These are phyloP conservation scores for Aspergillus tanneri DNA, from an alignment of 2,329 filamentous ascomycete genomes.

Conservation along the genomic window DNA sequence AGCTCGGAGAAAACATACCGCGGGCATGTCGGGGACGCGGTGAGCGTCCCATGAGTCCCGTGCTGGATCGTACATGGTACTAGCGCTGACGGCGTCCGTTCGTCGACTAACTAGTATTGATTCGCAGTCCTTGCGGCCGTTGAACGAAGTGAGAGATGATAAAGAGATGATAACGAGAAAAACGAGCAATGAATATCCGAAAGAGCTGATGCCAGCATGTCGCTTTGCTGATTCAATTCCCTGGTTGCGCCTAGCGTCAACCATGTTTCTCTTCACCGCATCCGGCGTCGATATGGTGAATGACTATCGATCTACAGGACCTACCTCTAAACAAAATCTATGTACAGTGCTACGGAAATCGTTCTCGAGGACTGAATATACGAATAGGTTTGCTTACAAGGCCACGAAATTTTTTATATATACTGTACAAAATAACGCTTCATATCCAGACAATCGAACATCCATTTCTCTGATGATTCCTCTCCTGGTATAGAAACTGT, in stretches of 20 bases:
- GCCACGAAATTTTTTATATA: too few species aligned
- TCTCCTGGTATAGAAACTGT: not conserved
- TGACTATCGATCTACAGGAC: too few species aligned
- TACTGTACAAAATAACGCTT: too few species aligned
- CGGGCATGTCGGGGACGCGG: slow-evolving; percentile 1
- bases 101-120: slow-evolving; percentile 4
- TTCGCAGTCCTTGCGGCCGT: too few species aligned
- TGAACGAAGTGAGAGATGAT: slow-evolving; percentile 1
- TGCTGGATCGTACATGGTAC: slow-evolving; percentile 26
- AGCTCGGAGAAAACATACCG: not conserved
- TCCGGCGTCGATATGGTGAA: slow-evolving; percentile 18
- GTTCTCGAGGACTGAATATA: too few species aligned
- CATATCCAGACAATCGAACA: too few species aligned
- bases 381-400: too few species aligned
- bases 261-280: slow-evolving; percentile 21
- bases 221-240: slow-evolving; percentile 14
- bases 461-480: not conserved
- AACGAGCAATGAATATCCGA: too few species aligned
- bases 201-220: not conserved
- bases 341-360: too few species aligned
- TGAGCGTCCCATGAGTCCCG: slow-evolving; percentile 24
- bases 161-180: too few species aligned
- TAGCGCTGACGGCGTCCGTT: slow-evolving; percentile 1
- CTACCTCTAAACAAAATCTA: too few species aligned
- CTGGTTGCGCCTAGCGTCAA: slow-evolving; percentile 18